Conservation (phyloP, 2,329 filamentous ascomycete species). For the Cladosporium sp. region DNA sequence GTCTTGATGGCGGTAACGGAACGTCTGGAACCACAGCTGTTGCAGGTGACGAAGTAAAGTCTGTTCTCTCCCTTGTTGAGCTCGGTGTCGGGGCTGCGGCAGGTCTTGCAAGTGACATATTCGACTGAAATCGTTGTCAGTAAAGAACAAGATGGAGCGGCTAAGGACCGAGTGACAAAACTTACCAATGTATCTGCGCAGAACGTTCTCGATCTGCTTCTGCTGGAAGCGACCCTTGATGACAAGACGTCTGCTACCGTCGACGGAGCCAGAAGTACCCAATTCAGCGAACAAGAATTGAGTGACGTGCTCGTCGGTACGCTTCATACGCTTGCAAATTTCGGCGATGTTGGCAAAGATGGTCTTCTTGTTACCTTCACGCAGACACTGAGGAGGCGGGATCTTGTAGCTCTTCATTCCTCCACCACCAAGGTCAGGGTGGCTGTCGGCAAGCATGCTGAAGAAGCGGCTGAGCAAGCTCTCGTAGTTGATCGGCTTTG, state of each 20-base stretch:
- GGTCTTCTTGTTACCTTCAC: conserved; percentile 99
- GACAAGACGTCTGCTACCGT: conserved; percentile 85
- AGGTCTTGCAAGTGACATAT: conserved; percentile 99
- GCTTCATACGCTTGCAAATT: conserved; percentile 99
- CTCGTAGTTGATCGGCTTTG: conserved; percentile 73
- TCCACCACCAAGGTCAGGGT: conserved; percentile 77
- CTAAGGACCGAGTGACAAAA: conserved; percentile 20
- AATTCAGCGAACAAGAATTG: conserved; percentile 96
- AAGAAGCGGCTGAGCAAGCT: conserved; percentile 90
- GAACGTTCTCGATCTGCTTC: conserved; percentile 97
- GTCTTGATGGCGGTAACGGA: conserved; percentile 98
- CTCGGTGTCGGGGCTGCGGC: conserved; percentile 88
- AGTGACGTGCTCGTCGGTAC: conserved; percentile 86
- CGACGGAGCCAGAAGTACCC: conserved; percentile 93
- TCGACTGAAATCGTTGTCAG: conserved; percentile 56
- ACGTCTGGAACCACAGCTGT: conserved; percentile 62
- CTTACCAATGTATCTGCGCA: conserved; percentile 90
- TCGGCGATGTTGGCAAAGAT: conserved; percentile 99
- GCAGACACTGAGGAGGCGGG: conserved; percentile 93
- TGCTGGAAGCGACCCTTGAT: conserved; percentile 99
- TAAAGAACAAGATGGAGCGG: neutral
- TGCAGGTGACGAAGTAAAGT: conserved; percentile 98
- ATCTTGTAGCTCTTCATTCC: conserved; percentile 98
- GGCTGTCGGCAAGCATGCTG: conserved; percentile 87
- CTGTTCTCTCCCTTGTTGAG: conserved; percentile 99